Percentiles rank a stretch among this genome's conserved stretches.
Evolutionary conservation across 2,329 filamentous ascomycete species (phyloP).

Genomic region (Colletotrichum scovillei): DNA sequence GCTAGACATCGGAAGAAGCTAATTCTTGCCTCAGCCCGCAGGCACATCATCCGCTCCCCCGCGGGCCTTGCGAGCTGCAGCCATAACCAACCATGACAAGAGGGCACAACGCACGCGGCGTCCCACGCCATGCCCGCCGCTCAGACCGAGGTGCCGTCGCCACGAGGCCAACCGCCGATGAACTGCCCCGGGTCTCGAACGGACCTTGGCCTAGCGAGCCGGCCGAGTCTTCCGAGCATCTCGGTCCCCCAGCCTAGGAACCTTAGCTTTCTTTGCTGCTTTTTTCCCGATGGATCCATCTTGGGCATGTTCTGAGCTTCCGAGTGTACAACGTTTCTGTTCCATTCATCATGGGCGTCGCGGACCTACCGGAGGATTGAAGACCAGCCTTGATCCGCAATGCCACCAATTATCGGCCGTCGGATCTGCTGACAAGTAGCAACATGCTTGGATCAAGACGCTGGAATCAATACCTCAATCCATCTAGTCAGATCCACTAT

Average conservation of each 20-base stretch:
- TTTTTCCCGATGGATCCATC: background rate
- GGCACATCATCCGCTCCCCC: background rate
- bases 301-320: background rate
- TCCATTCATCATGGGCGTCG: background rate
- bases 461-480: background rate
- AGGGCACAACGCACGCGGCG: background rate
- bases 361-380: background rate
- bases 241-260: background rate
- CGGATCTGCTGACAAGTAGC: background rate
- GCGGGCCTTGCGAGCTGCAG: background rate
- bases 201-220: background rate
- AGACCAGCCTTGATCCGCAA: background rate
- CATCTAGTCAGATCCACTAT: background rate
- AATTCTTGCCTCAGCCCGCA: background rate
- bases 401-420: background rate
- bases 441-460: background rate
- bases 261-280: background rate
- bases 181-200: background rate
- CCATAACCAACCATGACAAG: background rate
- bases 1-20: slow-evolving; percentile 12
- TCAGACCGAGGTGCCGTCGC: background rate
- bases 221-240: background rate
- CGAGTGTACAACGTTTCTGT: background rate
- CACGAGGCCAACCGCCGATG: slow-evolving; percentile 30
- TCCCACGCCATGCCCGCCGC: slow-evolving; percentile 2